Evolutionary conservation across 2,329 filamentous ascomycete genomes (phyloP), one percentile per base, ranked within the genome.

Genomic region (Arthrobotrys pseudoclavata): DNA sequence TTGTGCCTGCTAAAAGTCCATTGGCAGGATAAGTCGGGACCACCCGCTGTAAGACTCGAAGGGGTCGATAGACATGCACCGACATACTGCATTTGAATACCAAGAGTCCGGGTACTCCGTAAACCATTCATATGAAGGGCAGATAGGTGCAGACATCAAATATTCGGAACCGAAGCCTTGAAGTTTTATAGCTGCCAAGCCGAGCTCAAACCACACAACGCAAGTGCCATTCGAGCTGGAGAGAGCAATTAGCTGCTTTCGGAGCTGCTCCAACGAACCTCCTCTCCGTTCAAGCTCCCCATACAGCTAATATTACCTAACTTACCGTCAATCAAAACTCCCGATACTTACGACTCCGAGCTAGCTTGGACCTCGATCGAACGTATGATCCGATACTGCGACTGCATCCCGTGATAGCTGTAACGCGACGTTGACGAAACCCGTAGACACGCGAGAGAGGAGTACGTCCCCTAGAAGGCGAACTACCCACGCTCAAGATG

Each of bases 141-240:
- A 15, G 24, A 48, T 55, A 12, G 47, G 18, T 22, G 47, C 47
- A 50, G 47, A 45, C 31, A 45, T 69, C 61, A 52, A n/a, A 37
- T 42, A 47, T 47, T 24, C 22, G 48, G 42, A 74, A 66, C 64
- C 55, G 55, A 42, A 60, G 55, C 5, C 4, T 66, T 69, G 72
- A 68, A 71, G 67, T 77, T 77, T 77, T 71, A 70, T 67, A 70
- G 52, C 22, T 48, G 71, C 71, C 71, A 70, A 76, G 55, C 57
- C 29, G 55, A 24, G 45, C 20, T 31, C 72, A 70, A 76, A 76
- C 72, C 64, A 70, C 66, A 70, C 74, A 77, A 77, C 74, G 50
- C 74, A 77, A 52, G 40, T 29, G 70, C 45, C 48, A 37, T 26
- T 31, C 60, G 26, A 62, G 66, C 63, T 75, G 48, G 45, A 45